phyloP scores from a whole-genome alignment of 805 yeast genomes.

The Wickerhamomyces xylosicus region DNA sequence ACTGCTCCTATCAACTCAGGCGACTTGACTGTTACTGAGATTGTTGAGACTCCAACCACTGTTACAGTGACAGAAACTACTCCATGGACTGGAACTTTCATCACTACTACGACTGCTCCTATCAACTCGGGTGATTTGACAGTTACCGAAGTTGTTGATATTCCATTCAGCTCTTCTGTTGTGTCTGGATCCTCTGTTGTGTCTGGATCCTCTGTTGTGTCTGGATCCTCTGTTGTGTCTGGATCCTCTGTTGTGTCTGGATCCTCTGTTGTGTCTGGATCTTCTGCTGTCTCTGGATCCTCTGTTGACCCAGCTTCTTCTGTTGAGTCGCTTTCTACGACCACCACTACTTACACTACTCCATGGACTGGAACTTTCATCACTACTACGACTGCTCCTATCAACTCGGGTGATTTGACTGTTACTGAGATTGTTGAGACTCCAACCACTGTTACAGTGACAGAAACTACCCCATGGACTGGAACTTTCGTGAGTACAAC shows the following conservation, averaged over 20 bases:
- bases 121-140: not conserved
- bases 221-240: not conserved
- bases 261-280: constrained; percentile 2
- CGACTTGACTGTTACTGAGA: not conserved
- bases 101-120: constrained; percentile 2
- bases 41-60: not conserved
- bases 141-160: constrained; percentile 1
- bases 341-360: not conserved
- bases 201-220: constrained; percentile 1
- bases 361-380: not conserved
- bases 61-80: constrained; percentile 1
- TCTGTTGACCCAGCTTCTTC: constrained; percentile 1
- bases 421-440: constrained; percentile 5
- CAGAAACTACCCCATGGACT: constrained; percentile 1
- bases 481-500: constrained; percentile 5
- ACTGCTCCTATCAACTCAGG: constrained; percentile 1
- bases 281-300: constrained; percentile 1
- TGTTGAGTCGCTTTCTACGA: not conserved
- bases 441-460: constrained; percentile 4
- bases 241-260: constrained; percentile 1
- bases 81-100: constrained; percentile 1
- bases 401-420: constrained; percentile 12
- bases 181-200: constrained; percentile 5
- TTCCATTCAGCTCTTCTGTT: constrained; percentile 9
- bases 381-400: constrained; percentile 15